A percentile compares a stretch with the other conserved stretches of the same genome.
phyloP scores from a whole-genome alignment of 257 asterid genomes.

The Solanum rostratum region DNA sequence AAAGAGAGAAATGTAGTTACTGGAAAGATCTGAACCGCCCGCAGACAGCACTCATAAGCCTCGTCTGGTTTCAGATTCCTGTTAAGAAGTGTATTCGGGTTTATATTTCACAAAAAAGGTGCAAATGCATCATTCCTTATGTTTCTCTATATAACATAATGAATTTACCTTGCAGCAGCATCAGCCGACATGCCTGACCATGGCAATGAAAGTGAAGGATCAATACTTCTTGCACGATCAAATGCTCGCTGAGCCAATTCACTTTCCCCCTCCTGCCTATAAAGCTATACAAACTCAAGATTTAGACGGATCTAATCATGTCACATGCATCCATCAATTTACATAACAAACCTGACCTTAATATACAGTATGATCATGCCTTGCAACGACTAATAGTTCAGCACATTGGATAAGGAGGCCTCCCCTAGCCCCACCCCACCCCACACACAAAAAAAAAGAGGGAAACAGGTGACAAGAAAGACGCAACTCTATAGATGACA shows the following conservation, averaged over 20 bases:
- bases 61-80: conserved; percentile 73
- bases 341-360: background rate
- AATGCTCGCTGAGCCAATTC: conserved; percentile 87
- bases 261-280: conserved; percentile 56
- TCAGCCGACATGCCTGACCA: conserved; percentile 99
- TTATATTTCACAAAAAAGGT: background rate
- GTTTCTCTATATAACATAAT: background rate
- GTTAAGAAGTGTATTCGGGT: conserved; percentile 15
- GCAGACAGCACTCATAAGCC: conserved; percentile 92
- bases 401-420: background rate
- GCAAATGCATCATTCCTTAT: background rate
- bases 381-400: background rate
- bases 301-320: background rate
- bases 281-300: conserved; percentile 39
- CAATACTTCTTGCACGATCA: conserved; percentile 97
- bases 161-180: conserved; percentile 58
- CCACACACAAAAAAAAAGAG: background rate
- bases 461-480: background rate
- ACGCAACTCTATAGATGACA: background rate
- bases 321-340: background rate
- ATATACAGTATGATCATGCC: background rate
- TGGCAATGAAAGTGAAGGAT: conserved; percentile 90
- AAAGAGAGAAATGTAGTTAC: conserved; percentile 28
- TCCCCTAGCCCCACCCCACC: background rate
- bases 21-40: conserved; percentile 72